These are phyloP conservation scores for Aureobasidium sp. DNA, from an alignment of 2,329 filamentous ascomycete species.

Conservation along the genomic window DNA sequence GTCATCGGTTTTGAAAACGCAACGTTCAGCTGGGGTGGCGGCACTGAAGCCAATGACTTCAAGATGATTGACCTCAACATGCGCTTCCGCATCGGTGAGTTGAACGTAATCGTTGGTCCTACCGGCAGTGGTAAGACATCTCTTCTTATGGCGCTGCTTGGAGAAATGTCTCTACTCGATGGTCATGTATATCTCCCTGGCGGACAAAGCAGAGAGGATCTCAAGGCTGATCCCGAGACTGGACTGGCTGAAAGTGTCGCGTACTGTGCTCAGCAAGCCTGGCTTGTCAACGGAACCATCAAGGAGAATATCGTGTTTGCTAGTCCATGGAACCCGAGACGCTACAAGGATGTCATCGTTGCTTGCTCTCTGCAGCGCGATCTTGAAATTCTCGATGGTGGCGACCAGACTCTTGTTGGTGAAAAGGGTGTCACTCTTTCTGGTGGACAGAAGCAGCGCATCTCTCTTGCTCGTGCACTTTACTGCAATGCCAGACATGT, in stretches of 20 bases:
- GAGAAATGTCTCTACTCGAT: slow-evolving; percentile 84
- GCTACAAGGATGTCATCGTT: slow-evolving; percentile 81
- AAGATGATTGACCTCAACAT: slow-evolving; percentile 77
- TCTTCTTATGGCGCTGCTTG: slow-evolving; percentile 87
- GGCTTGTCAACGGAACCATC: slow-evolving; percentile 93
- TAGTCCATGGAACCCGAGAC: slow-evolving; percentile 64
- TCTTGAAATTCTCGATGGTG: slow-evolving; percentile 82
- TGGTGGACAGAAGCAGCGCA: slow-evolving; percentile 94
- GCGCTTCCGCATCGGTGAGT: slow-evolving; percentile 73
- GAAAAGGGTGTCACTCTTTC: slow-evolving; percentile 97
- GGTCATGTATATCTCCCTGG: slow-evolving; percentile 81
- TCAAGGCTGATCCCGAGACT: slow-evolving; percentile 73
- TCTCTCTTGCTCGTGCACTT: slow-evolving; percentile 91
- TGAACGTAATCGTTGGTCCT: slow-evolving; percentile 88
- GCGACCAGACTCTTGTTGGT: slow-evolving; percentile 88
- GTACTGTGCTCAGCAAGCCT: slow-evolving; percentile 94
- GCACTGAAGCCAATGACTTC: slow-evolving; percentile 46
- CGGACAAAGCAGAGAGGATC: slow-evolving; percentile 75
- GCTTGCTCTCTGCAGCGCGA: slow-evolving; percentile 89
- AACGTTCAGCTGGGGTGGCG: slow-evolving; percentile 77
- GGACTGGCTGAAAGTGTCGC: slow-evolving; percentile 85
- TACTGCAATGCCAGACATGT: slow-evolving; percentile 91
- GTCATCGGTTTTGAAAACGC: slow-evolving; percentile 79
- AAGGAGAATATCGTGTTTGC: slow-evolving; percentile 94
- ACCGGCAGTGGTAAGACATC: slow-evolving; percentile 96